Evolutionary conservation across 2,329 filamentous ascomycete species (phyloP), one percentile per base, ranked within the genome.

Genomic region (Neonectria coccinea): DNA sequence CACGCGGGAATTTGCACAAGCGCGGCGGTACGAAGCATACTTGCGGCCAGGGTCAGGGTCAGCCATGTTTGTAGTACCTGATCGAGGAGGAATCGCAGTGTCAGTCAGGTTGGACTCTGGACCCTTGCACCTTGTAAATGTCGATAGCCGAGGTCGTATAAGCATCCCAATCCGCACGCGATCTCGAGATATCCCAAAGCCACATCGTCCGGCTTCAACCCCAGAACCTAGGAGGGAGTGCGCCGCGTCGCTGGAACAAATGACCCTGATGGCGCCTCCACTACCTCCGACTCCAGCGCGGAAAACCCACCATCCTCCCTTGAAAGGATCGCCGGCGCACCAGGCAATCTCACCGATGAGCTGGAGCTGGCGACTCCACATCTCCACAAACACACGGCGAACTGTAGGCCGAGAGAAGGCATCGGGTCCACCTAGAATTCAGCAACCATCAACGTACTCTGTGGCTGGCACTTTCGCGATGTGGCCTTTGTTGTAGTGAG

Each of bases 181-280:
- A 56, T 56, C 25, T 56, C 47, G 45, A 31, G 45, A 55, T 60
- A 22, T 44, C 55, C 59, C 65, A 62, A 58, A 61, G 59, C 63
- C 59, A 59, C 66, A 56, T 65, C 66, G 57, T 59, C 67, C 62
- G 65, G 56, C 52, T 56, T 62, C 59, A 66, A 66, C 62, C 59
- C 64, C 48, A 57, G 59, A 69, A 68, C 68, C 64, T 65, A 59
- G 64, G 55, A 51, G 59, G 50, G 58, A 65, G 69, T 45, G 64
- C 68, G 68, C 69, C 68, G 67, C 62, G 47, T 53, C 63, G 58
- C 67, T 72, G 71, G 71, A 70, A 73, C 72, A 68, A 64, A 52
- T 62, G 70, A 48, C 52, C 68, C 63, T 59, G 27, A n/a, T 5
- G 11, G 29, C 29, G 29, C 29, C 29, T 29, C 7, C 25, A 25